Evolutionary conservation across 2,329 filamentous ascomycete species (phyloP).

Genomic region (Ceratocystis cubensis): DNA sequence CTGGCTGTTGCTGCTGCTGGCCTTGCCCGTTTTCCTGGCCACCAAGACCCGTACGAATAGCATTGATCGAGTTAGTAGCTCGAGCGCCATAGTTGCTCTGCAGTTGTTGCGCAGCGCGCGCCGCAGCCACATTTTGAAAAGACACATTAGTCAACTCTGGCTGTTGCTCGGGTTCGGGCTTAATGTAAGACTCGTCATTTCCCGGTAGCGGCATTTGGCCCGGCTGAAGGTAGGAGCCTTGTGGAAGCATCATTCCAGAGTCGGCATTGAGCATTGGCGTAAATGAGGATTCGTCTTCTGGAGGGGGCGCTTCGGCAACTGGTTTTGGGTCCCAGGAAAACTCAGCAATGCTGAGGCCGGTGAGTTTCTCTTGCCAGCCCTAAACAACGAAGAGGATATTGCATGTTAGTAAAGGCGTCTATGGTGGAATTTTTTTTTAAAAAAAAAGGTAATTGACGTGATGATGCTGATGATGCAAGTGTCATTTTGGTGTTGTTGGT

Average conservation of each 20-base stretch:
- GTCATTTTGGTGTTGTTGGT: neutral
- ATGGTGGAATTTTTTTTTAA: neutral
- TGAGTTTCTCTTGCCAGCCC: conserved; percentile 91
- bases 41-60: conserved; percentile 39
- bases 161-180: conserved; percentile 18
- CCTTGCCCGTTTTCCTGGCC: conserved; percentile 28
- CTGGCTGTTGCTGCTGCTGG: conserved; percentile 25
- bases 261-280: conserved; percentile 11
- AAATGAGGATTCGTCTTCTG: conserved; percentile 23
- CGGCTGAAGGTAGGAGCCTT: conserved; percentile 27
- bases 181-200: conserved; percentile 12
- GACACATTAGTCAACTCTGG: conserved; percentile 18
- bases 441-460: neutral
- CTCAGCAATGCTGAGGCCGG: conserved; percentile 66
- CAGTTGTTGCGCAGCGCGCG: conserved; percentile 44
- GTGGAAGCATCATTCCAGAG: conserved; percentile 27
- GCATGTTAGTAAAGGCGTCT: neutral
- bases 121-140: conserved; percentile 34
- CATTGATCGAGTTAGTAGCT: conserved; percentile 54
- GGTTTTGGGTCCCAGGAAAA: conserved; percentile 94
- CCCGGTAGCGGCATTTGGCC: conserved; percentile 22
- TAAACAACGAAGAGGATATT: conserved; percentile 29
- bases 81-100: conserved; percentile 48
- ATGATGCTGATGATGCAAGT: neutral
- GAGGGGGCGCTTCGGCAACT: conserved; percentile 31